Percentiles rank a stretch among this genome's conserved stretches.
Evolutionary conservation across 1,139 yeast species (phyloP).

Genomic region (Barnettozyma hawaiiensis): DNA sequence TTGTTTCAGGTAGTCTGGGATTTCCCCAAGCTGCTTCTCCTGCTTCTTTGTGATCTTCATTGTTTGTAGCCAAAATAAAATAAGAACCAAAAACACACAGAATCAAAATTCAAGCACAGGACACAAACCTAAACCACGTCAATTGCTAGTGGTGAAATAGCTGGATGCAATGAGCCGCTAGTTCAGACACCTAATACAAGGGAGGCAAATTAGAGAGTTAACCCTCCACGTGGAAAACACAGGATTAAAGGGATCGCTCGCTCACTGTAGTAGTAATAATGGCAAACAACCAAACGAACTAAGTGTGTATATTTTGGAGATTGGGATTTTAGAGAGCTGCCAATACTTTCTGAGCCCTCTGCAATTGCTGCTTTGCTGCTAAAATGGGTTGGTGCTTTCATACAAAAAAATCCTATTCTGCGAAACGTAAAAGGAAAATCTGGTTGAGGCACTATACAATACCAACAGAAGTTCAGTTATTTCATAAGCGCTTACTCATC

Average conservation of each 20-base stretch:
- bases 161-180: neutral
- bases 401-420: neutral
- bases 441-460: neutral
- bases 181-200: neutral
- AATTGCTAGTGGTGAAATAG: no score
- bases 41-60: conserved; percentile 26
- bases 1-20: conserved; percentile 17
- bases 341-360: neutral
- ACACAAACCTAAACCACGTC: no score
- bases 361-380: no score
- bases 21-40: conserved; percentile 20
- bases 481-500: neutral
- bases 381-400: no score
- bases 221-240: neutral
- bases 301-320: neutral
- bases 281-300: neutral
- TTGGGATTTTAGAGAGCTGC: neutral
- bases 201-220: neutral
- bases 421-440: neutral
- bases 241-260: neutral
- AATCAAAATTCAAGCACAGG: no score
- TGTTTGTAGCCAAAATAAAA: neutral
- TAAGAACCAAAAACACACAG: no score
- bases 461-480: neutral
- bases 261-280: neutral